phyloP scores from a whole-genome alignment of 176 grass and related monocot species.

The Triticum dicoccoides region DNA sequence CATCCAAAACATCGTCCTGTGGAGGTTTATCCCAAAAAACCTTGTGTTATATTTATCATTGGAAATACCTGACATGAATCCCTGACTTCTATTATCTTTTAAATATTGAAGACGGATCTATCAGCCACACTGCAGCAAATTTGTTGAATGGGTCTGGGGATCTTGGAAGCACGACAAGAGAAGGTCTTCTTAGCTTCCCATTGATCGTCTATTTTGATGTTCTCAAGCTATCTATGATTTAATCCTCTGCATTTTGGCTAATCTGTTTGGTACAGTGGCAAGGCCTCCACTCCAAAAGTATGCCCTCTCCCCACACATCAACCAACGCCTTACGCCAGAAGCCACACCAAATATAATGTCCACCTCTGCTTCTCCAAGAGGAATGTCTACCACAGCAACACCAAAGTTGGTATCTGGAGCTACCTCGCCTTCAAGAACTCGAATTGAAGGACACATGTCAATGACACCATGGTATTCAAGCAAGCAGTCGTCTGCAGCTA shows the following conservation, averaged over 20 bases:
- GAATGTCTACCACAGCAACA: constrained; percentile 51
- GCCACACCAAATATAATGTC: constrained; percentile 61
- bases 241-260: background rate
- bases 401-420: constrained; percentile 77
- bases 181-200: constrained; percentile 31
- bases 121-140: constrained; percentile 31
- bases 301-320: constrained; percentile 42
- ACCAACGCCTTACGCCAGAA: constrained; percentile 46
- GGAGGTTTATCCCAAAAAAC: constrained; percentile 44
- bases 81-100: constrained; percentile 2
- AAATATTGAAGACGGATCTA: constrained; percentile 47
- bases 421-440: constrained; percentile 66
- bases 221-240: background rate
- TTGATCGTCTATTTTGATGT: background rate
- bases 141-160: constrained; percentile 28
- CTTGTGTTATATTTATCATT: background rate
- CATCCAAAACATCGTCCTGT: constrained; percentile 46
- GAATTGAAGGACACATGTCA: constrained; percentile 51
- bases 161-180: constrained; percentile 41
- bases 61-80: background rate
- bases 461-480: constrained; percentile 97
- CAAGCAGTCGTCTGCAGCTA: constrained; percentile 81
- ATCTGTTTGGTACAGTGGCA: constrained; percentile 47
- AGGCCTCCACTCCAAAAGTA: constrained; percentile 44
- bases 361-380: constrained; percentile 62